Evolutionary conservation across 1,139 yeast genomes (phyloP).

Genomic region (Candida neerlandica): DNA sequence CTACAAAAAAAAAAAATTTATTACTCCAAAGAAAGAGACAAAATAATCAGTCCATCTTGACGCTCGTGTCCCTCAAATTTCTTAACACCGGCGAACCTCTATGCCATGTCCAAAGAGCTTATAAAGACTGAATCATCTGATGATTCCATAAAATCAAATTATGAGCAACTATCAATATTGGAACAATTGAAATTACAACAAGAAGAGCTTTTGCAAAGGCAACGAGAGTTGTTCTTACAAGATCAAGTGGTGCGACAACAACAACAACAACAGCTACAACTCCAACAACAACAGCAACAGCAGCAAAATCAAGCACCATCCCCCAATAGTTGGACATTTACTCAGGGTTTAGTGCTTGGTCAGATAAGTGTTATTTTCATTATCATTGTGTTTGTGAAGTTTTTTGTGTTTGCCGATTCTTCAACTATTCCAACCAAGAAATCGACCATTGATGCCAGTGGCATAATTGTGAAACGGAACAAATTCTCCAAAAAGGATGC

Average conservation of each 20-base stretch:
- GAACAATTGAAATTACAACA: slow-evolving; percentile 36
- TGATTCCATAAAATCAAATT: neutral
- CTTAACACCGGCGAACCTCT: neutral
- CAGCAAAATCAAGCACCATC: slow-evolving; percentile 9
- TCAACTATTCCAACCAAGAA: slow-evolving; percentile 35
- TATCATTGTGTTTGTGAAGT: slow-evolving; percentile 75
- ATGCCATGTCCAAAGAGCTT: slow-evolving; percentile 9
- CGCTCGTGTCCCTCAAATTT: neutral
- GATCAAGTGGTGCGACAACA: slow-evolving; percentile 15
- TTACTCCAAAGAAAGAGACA: neutral
- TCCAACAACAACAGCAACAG: slow-evolving; percentile 14
- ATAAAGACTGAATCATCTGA: slow-evolving; percentile 7
- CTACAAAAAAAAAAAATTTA: neutral
- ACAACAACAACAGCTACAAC: slow-evolving; percentile 9
- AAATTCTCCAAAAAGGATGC: slow-evolving; percentile 12
- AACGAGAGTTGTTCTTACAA: slow-evolving; percentile 26
- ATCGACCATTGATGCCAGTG: slow-evolving; percentile 34
- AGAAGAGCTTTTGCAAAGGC: slow-evolving; percentile 34
- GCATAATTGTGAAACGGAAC: slow-evolving; percentile 41
- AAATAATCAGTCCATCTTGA: neutral
- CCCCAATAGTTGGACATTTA: slow-evolving; percentile 58
- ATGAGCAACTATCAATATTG: slow-evolving; percentile 10
- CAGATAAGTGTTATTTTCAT: slow-evolving; percentile 81
- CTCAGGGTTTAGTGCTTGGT: slow-evolving; percentile 79
- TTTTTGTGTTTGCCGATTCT: slow-evolving; percentile 82